phyloP scores from a whole-genome alignment of 1,139 yeast genomes.

The Kodamaea ohmeri region DNA sequence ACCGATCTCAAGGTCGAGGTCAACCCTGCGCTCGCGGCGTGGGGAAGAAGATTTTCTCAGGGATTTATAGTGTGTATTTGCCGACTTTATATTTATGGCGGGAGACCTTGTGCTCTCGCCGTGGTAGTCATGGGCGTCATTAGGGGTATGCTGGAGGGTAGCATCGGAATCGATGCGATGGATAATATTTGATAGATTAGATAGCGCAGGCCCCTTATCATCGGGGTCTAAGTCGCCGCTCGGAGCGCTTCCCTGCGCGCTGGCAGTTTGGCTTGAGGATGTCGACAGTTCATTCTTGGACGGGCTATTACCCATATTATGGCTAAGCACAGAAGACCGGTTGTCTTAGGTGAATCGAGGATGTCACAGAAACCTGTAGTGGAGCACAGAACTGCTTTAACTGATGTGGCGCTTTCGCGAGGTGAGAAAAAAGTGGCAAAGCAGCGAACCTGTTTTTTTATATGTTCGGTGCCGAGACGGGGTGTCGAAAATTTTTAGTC shows the following conservation, averaged over 20 bases:
- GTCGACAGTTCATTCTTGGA: slow-evolving; percentile 54
- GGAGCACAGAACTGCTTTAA: background rate
- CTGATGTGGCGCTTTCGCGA: slow-evolving; percentile 2
- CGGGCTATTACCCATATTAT: slow-evolving; percentile 59
- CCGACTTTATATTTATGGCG: slow-evolving; percentile 18
- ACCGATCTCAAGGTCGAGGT: slow-evolving; percentile 44
- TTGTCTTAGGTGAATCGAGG: slow-evolving; percentile 3
- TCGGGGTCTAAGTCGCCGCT: slow-evolving; percentile 43
- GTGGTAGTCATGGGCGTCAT: slow-evolving; percentile 10
- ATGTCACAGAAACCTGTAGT: background rate
- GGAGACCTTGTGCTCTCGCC: slow-evolving; percentile 15
- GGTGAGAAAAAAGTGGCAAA: slow-evolving; percentile 5
- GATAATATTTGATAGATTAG: slow-evolving; percentile 23
- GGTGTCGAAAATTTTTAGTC: slow-evolving; percentile 3
- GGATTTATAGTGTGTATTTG: slow-evolving; percentile 12
- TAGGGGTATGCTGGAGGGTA: slow-evolving; percentile 12
- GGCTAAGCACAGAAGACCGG: slow-evolving; percentile 3
- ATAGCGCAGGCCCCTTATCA: slow-evolving; percentile 48
- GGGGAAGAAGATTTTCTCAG: slow-evolving; percentile 5
- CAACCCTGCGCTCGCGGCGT: slow-evolving; percentile 14
- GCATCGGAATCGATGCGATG: slow-evolving; percentile 5
- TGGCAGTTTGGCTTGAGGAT: slow-evolving; percentile 26
- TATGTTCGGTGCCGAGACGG: slow-evolving; percentile 3
- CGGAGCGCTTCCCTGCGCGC: slow-evolving; percentile 21
- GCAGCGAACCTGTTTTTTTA: slow-evolving; percentile 3